Evolutionary conservation across 202 grass and related monocot species (phyloP), one percentile per base, ranked within the genome.

Genomic region (Schoenoplectus triqueter): DNA sequence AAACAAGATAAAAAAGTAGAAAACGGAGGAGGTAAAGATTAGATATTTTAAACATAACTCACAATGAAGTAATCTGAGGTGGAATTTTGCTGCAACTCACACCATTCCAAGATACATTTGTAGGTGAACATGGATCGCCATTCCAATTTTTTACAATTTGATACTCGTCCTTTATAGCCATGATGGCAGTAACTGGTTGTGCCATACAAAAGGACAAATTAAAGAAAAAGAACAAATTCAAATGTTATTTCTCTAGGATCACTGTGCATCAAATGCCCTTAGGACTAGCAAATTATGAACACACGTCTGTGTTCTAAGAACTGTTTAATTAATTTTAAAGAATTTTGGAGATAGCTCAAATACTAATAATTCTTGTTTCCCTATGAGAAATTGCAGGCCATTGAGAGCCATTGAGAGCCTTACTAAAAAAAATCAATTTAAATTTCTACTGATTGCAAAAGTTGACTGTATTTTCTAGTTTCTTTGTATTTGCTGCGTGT

Each of bases 61-160:
- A 87, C 86, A 87, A 60, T 11, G 80, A 57, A 46, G 42, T 77
- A 52, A 87, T 83, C 80, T 45, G 60, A 73, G 59, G 6, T 44
- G 67, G 47, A 77, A 14, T 10, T 41, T 7, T 21, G 66, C 4
- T 71, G 52, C 86, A 87, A 19, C 72, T 69, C 80, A 87, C 80
- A 11, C 86, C 86, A 64, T 65, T 0, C 86, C 86, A 87, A 19
- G 69, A 56, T 42, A 67, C 67, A 8, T 78, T 19, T 39, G 3
- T 49, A 57, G 80, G 86, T 60, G 46, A 59, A 66, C 86, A 87
- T 52, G 86, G 77, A 87, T 87, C 80, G 15, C 86, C 86, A 61
- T 83, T 82, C 86, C 86, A 87, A 66, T 87, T 87, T 67, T 21
- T 64, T 52, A 65, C 82, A 20, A 84, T 75, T 6, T 46, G 39